Base-by-base conservation (phyloP, 2,329 filamentous ascomycete species). In the Fusarium chuoi region DNA sequence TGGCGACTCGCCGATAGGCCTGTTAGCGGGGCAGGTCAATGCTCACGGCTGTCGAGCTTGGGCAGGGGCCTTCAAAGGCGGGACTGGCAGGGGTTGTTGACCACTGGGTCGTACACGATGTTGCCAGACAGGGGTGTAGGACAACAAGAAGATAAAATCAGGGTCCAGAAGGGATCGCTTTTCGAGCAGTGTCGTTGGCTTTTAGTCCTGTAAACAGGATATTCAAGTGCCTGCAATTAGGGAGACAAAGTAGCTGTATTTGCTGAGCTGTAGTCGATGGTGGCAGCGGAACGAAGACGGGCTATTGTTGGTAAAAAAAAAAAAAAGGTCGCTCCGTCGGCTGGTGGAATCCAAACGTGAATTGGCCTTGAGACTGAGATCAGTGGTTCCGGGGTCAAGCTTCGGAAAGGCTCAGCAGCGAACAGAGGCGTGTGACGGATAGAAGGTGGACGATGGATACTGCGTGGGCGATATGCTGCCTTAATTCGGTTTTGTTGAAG, bases 1-100 rank as follows among this genome's bases (percentile, higher is more conserved):
- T 58, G 55, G 65, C 62, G 61, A 75, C 70, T 74, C 66, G 75
- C 67, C 64, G 51, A 62, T 59, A 61, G 44, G 65, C 74, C 74
- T 70, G 68, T 70, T 65, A 76, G 76, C 76, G 76, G 76, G 76
- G 76, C 76, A 75, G 62, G 65, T 54, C 62, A 75, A 72, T 76
- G 71, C 62, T 71, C 75, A 74, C 75, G 65, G 69, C 74, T 71
- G 75, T 77, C 61, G 71, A 73, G 74, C 71, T 70, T 75, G 69
- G 63, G 70, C 68, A 60, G 55, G 46, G 55, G 60, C 59, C 41
- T 55, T 54, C 49, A 73, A 48, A 69, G 56, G 71, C 66, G 70
- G 75, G 66, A 65, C 71, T 62, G 57, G 61, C 68, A 73, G 70
- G 75, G 75, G 67, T 57, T 68, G 63, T 54, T 77, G 63, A 58